phyloP scores from a whole-genome alignment of 176 grass and related monocot species.

The Bothriochloa decipiens region DNA sequence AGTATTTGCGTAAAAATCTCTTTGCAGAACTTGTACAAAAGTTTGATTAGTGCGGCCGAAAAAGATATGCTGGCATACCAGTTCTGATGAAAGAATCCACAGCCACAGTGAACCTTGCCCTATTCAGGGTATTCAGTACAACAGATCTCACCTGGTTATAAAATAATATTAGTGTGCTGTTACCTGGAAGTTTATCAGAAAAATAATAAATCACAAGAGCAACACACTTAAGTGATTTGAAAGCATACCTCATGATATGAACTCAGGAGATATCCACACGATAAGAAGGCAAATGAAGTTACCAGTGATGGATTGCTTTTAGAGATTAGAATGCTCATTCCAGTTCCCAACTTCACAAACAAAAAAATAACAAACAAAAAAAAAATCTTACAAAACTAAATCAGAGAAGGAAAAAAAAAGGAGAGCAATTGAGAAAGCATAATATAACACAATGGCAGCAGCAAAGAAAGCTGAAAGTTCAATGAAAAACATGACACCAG shows the following conservation, averaged over 20 bases:
- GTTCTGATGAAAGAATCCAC: slow-evolving; percentile 99
- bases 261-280: slow-evolving; percentile 91
- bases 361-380: slow-evolving; percentile 29
- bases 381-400: slow-evolving; percentile 13
- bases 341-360: slow-evolving; percentile 80
- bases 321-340: slow-evolving; percentile 94
- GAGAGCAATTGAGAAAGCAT: background rate
- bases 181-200: slow-evolving; percentile 13
- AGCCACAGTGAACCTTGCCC: slow-evolving; percentile 89
- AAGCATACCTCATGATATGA: slow-evolving; percentile 91
- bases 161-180: slow-evolving; percentile 31
- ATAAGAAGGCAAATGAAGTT: slow-evolving; percentile 83
- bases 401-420: background rate
- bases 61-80: slow-evolving; percentile 54
- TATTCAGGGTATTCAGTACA: slow-evolving; percentile 97
- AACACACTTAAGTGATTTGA: slow-evolving; percentile 24
- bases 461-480: background rate
- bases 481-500: slow-evolving; percentile 54
- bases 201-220: background rate
- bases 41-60: background rate
- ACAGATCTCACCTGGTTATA: slow-evolving; percentile 87
- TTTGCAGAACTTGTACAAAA: background rate
- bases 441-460: background rate
- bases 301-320: slow-evolving; percentile 92
- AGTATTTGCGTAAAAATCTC: background rate